Conservation (phyloP, 495 filamentous ascomycete genomes). For the Neurospora sp. region DNA sequence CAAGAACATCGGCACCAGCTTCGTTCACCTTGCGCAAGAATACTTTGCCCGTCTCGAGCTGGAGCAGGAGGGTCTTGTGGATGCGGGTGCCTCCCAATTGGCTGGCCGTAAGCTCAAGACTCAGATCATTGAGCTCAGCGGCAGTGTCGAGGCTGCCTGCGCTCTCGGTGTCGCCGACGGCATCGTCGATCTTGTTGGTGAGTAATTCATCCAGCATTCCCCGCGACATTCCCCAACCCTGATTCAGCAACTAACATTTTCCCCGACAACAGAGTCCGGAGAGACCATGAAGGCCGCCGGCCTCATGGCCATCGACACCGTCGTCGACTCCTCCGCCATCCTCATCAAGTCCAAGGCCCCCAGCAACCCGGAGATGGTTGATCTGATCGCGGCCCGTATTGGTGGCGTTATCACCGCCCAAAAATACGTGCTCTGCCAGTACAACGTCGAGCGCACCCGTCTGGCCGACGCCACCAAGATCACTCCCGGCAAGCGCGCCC, state of each 20-base stretch:
- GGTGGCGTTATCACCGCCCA: conserved; percentile 93
- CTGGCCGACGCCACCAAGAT: conserved; percentile 61
- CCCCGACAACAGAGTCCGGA: conserved; percentile 69
- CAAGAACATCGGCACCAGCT: conserved; percentile 93
- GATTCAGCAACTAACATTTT: background rate
- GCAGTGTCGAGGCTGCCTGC: conserved; percentile 94
- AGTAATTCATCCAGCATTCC: conserved; percentile 21
- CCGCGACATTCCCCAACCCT: background rate
- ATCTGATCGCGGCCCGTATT: conserved; percentile 74
- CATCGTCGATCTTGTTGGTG: conserved; percentile 95
- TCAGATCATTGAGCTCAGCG: conserved; percentile 84
- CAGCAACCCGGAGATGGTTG: conserved; percentile 66
- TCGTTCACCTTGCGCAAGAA: conserved; percentile 65
- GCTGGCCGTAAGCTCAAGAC: conserved; percentile 50
- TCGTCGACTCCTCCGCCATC: conserved; percentile 74
- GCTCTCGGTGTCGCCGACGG: conserved; percentile 93
- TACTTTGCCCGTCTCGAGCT: conserved; percentile 75
- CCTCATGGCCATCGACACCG: conserved; percentile 91
- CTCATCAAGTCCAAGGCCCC: conserved; percentile 85
- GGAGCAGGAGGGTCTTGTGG: conserved; percentile 26
- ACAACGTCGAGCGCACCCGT: conserved; percentile 69
- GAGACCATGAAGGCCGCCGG: conserved; percentile 97
- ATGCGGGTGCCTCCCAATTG: conserved; percentile 15
- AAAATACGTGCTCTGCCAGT: conserved; percentile 89
- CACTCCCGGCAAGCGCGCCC: conserved; percentile 90